A percentile compares a stretch with the other conserved stretches of the same genome.
Conservation (phyloP, 2,329 filamentous ascomycete species). For the Thermoascus crustaceus region DNA sequence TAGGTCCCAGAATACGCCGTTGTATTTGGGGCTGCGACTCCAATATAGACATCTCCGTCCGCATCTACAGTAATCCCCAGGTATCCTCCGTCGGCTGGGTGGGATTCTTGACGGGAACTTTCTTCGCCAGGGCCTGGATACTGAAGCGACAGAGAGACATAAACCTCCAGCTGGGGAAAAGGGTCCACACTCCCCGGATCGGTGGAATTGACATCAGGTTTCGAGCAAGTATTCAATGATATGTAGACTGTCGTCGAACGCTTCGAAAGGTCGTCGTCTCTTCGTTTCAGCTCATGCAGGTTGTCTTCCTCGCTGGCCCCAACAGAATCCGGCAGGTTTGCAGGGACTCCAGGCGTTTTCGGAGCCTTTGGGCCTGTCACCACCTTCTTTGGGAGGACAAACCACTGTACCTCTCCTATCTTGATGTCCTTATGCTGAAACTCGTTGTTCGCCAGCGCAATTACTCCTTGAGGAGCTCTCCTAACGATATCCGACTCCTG, state of each 20-base stretch:
- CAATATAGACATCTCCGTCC: constrained; percentile 64
- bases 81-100: constrained; percentile 60
- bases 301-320: constrained; percentile 10
- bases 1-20: constrained; percentile 59
- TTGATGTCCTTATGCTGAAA: constrained; percentile 52
- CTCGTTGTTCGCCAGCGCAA: constrained; percentile 56
- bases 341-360: constrained; percentile 24
- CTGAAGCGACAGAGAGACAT: constrained; percentile 64
- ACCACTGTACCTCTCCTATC: constrained; percentile 55
- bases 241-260: constrained; percentile 58
- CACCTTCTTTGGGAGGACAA: constrained; percentile 53
- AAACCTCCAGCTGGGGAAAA: constrained; percentile 69
- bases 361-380: constrained; percentile 41
- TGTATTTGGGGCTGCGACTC: constrained; percentile 62
- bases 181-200: constrained; percentile 33
- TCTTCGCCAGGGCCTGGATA: constrained; percentile 56
- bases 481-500: constrained; percentile 45
- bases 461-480: constrained; percentile 43
- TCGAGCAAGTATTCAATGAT: constrained; percentile 76
- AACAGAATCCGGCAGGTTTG: constrained; percentile 12
- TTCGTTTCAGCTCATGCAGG: constrained; percentile 10
- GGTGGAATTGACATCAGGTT: constrained; percentile 53
- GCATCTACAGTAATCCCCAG: constrained; percentile 56
- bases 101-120: constrained; percentile 29
- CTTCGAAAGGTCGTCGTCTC: constrained; percentile 12